A percentile compares a stretch with the other conserved stretches of the same genome.
These are phyloP conservation scores for Boletus edulis DNA, from an alignment of 768 basidiomycete genomes.

Conservation along the genomic window DNA sequence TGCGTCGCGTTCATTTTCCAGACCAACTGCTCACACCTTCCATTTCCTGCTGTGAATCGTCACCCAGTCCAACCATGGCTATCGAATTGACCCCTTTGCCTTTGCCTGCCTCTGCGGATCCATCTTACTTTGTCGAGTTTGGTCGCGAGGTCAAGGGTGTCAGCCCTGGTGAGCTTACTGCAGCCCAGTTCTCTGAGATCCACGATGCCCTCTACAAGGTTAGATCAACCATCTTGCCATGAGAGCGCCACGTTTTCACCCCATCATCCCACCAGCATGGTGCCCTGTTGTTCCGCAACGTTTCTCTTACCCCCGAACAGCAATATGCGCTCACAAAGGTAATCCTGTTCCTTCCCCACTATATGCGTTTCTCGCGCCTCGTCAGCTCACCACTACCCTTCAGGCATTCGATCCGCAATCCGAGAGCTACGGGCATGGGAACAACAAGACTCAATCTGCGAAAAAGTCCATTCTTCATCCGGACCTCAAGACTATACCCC, in stretches of 20 bases:
- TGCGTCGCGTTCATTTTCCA: neutral
- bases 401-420: slow-evolving; percentile 74
- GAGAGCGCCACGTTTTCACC: neutral
- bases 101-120: slow-evolving; percentile 69
- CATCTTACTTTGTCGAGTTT: slow-evolving; percentile 64
- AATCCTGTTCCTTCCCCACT: neutral
- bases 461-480: slow-evolving; percentile 84
- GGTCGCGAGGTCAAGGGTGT: slow-evolving; percentile 77
- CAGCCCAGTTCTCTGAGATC: slow-evolving; percentile 65
- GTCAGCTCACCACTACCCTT: slow-evolving; percentile 4
- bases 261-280: slow-evolving; percentile 49
- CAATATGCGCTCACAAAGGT: slow-evolving; percentile 87
- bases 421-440: slow-evolving; percentile 78
- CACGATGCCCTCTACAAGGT: slow-evolving; percentile 78
- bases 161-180: slow-evolving; percentile 59
- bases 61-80: slow-evolving; percentile 44
- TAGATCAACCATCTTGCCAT: neutral
- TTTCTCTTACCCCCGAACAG: slow-evolving; percentile 69
- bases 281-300: slow-evolving; percentile 71
- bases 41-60: neutral
- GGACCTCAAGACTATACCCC: slow-evolving; percentile 87
- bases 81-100: slow-evolving; percentile 67
- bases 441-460: slow-evolving; percentile 76
- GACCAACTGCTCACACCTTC: neutral
- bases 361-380: neutral